Percentiles rank a stretch among this genome's conserved stretches.
Evolutionary conservation across 371 early-diverging fungal species (phyloP).

Genomic region (Thermomucor indicae-seudaticae): DNA sequence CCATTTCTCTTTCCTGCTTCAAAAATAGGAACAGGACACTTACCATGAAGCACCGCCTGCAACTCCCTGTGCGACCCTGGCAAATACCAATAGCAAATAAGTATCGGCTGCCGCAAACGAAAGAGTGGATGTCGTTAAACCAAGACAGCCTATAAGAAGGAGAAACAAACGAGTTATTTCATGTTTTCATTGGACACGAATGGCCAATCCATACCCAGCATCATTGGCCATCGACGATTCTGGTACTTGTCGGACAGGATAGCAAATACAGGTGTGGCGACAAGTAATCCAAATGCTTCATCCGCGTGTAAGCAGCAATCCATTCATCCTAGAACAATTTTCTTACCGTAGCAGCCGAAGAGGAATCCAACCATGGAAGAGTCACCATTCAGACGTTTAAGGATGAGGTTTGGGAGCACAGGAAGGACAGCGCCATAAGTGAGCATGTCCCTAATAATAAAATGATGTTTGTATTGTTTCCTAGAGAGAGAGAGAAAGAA

Average conservation of each 20-base stretch:
- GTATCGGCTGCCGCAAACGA: conserved; percentile 66
- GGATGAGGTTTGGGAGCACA: conserved; percentile 73
- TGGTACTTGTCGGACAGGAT: conserved; percentile 71
- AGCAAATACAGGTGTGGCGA: conserved; percentile 76
- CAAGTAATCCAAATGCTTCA: conserved; percentile 69
- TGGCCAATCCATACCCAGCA: conserved; percentile 52
- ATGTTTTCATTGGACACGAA: not conserved
- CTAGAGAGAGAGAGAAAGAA: not conserved
- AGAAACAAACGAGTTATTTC: not conserved
- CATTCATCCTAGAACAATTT: no score
- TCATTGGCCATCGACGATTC: conserved; percentile 75
- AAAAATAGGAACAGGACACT: not conserved
- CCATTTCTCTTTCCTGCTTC: not conserved
- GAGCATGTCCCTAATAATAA: conserved; percentile 58
- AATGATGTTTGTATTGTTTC: not conserved
- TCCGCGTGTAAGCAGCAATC: no score
- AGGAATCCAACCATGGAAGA: conserved; percentile 71
- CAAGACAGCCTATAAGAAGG: conserved; percentile 17
- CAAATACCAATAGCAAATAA: conserved; percentile 67
- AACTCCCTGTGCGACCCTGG: conserved; percentile 76
- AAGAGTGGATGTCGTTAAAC: conserved; percentile 62
- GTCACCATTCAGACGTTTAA: conserved; percentile 58
- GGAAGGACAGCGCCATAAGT: conserved; percentile 85
- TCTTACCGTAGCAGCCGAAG: conserved; percentile 76
- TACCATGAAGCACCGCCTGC: conserved; percentile 80